Base-by-base conservation (phyloP, 352 stramenopile species). In the Globisporangium alternatum region DNA sequence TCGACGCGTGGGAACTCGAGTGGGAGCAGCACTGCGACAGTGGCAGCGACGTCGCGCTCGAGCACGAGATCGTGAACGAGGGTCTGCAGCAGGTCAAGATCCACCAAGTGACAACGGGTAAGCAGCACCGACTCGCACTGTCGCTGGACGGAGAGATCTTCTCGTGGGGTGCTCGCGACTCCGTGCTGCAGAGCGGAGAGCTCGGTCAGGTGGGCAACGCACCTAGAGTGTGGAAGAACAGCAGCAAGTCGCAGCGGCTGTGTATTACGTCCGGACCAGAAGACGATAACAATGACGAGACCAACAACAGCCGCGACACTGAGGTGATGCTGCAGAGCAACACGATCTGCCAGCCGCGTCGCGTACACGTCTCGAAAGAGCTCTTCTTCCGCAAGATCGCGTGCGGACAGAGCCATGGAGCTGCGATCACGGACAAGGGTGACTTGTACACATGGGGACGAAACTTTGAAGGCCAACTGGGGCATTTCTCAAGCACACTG, bases 361-460 rank as follows among this genome's bases (percentile, higher is more conserved):
- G 67, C 21, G 77, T 91, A 0, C 62, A 77, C 39, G 60, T 65
- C 13, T 69, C 80, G 3, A 75, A 74, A 2, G 70, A 88, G 6
- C 68, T 88, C 1, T 77, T 83, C 28, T 86, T 91, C 62, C 67
- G 62, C 21, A 76, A 80, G 30, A 61, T 97, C 19, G 76, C 82
- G 19, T 97, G 89, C 47, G 91, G 89, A 19, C 64, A 68, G 30
- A 60, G 75, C 30, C 91, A 98, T 60, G 84, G 77, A 5, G 81
- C 78, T 52, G 88, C 88, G 2, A 33, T 97, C 55, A 95, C 87
- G 0, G 64, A 86, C n/a, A 77, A 69, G 28, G 89, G 90, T 19
- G 90, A 96, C 51, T 37, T 97, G 25, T 97, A 96, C 70, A 91
- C 90, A 4, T 98, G 90, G 90, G 91, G 91, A 2, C 69, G 88